Evolutionary conservation across 139 green algal genomes (phyloP).

Genomic region (Limnomonas spitsbergensis): DNA sequence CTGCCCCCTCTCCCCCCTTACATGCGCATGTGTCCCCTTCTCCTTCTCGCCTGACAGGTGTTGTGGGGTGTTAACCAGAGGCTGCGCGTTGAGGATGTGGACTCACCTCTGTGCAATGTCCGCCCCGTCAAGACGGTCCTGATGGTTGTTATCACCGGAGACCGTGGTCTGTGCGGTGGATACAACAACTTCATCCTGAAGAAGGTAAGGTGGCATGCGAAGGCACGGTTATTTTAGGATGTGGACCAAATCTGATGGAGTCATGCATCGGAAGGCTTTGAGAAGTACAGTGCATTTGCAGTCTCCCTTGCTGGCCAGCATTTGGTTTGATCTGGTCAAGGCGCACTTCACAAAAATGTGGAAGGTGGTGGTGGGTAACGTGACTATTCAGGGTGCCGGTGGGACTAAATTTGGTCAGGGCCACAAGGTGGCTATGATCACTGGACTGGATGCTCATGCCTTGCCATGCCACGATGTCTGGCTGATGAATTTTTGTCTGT

Average conservation of each 20-base stretch:
- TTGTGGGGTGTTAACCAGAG: conserved; percentile 97
- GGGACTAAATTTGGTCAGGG: no score
- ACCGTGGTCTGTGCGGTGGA: conserved; percentile 97
- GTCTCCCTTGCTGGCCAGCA: no score
- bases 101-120: conserved; percentile 88
- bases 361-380: no score
- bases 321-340: no score
- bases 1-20: no score
- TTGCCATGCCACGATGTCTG: no score
- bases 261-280: not conserved
- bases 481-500: no score
- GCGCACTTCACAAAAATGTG: no score
- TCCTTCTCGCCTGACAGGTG: conserved; percentile 55
- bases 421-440: no score
- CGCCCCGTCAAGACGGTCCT: conserved; percentile 93
- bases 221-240: not conserved
- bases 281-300: no score
- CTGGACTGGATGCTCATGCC: no score
- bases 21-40: not conserved
- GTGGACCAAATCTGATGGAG: not conserved
- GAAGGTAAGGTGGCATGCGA: conserved; percentile 55
- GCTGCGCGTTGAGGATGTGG: conserved; percentile 92
- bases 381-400: no score
- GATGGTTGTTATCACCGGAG: conserved; percentile 87
- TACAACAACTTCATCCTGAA: conserved; percentile 98